Conservation (phyloP, 1,139 yeast genomes). For the Zygosaccharomyces pseudobailii region DNA sequence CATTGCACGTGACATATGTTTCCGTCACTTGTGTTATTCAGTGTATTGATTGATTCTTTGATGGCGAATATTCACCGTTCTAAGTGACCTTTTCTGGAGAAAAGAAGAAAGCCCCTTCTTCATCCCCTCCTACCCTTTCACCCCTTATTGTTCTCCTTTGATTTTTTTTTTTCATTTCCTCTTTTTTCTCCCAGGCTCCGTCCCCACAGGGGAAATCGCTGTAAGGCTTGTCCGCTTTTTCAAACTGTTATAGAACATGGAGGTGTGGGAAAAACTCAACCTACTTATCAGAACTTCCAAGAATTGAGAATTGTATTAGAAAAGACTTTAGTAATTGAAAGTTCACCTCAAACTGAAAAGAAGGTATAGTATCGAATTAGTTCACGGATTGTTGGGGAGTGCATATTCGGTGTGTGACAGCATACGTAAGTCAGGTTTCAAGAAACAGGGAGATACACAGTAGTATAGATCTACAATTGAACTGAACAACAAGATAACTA, state of each 20-base stretch:
- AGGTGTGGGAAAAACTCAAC: background rate
- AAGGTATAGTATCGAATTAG: background rate
- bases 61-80: background rate
- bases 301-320: too few species aligned
- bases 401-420: conserved; percentile 1
- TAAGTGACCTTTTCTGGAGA: background rate
- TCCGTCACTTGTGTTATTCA: background rate
- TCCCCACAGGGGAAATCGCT: conserved; percentile 6
- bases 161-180: background rate
- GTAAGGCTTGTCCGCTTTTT: background rate
- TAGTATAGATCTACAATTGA: too few species aligned
- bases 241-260: background rate
- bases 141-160: background rate
- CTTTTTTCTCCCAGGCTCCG: conserved; percentile 1
- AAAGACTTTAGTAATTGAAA: background rate
- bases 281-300: too few species aligned
- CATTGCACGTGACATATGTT: background rate
- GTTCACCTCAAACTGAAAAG: background rate
- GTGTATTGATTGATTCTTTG: background rate
- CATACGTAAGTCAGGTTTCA: conserved; percentile 1
- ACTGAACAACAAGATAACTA: background rate
- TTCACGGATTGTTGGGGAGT: background rate
- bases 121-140: background rate
- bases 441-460: background rate
- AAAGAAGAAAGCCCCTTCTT: background rate